Evolutionary conservation across 768 basidiomycete genomes (phyloP), one percentile per base, ranked within the genome.

Genomic region (Scleroderma bovista): DNA sequence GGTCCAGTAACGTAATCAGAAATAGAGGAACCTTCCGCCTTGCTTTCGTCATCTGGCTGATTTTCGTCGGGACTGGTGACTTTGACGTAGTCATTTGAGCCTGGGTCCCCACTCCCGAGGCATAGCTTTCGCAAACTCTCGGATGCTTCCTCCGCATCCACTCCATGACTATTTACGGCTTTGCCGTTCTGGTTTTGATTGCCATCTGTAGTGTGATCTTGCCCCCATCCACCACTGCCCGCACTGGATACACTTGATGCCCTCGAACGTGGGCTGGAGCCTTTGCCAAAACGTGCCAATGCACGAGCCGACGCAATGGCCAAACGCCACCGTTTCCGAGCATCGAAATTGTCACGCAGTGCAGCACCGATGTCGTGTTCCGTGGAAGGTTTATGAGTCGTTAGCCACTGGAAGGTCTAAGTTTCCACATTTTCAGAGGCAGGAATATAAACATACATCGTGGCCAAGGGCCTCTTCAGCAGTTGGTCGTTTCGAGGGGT

Each of bases 321-420:
- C 2, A 73, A 70, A 44, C 79, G 77, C 92, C 91, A 93, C 34
- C 76, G 76, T 2, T 81, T 83, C 38, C 75, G 76, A 0, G 90
- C 77, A 60, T 90, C 75, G 68, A 95, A 94, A 72, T 93, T 81
- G 29, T 90, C 84, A 29, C 87, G 86, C 44, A 96, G 72, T 11
- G 86, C 88, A 11, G 61, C 63, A 15, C 70, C 74, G 37, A 96
- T 75, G 58, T 97, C 92, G 63, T 86, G 78, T 46, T 93, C 87
- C 6, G 73, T 75, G 0, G 82, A 81, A 0, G 84, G 72, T 16
- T 74, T 68, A 60, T 86, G 79, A 0, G 73, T 77, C 15, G 85
- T 86, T 32, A 92, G 69, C 92, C 90, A 93, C 80, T 87, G 59
- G 41, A 31, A 46, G 39, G 33, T 11, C 32, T 17, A 41, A 31